Evolutionary conservation across 441 rosid species (phyloP).

Genomic region (Breynia disticha): DNA sequence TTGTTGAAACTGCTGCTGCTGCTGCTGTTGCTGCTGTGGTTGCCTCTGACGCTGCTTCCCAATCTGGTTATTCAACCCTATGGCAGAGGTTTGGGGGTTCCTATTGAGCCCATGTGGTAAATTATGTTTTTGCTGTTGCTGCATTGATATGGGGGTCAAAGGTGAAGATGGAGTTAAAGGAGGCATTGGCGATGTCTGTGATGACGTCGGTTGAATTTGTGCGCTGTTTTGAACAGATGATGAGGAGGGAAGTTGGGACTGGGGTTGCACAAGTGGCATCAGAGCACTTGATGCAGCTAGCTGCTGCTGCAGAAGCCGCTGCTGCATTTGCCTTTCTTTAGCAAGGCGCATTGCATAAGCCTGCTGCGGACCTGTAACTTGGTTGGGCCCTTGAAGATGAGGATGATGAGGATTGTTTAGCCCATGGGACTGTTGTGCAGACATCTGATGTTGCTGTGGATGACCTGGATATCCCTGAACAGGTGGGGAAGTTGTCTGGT

Average conservation of each 20-base stretch:
- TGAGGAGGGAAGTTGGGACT: constrained; percentile 58
- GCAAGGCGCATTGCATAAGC: constrained; percentile 55
- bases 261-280: constrained; percentile 58
- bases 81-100: constrained; percentile 47
- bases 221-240: constrained; percentile 59
- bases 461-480: constrained; percentile 65
- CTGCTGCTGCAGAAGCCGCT: constrained; percentile 66
- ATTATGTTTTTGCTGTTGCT: constrained; percentile 50
- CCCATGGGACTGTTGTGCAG: constrained; percentile 60
- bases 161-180: constrained; percentile 50
- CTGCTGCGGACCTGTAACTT: constrained; percentile 53
- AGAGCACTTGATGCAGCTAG: constrained; percentile 47
- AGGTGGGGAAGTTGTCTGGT: constrained; percentile 58
- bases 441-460: constrained; percentile 63
- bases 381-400: constrained; percentile 64
- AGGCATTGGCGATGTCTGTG: constrained; percentile 49
- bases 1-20: constrained; percentile 76
- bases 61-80: constrained; percentile 61
- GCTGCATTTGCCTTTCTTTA: constrained; percentile 77
- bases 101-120: constrained; percentile 48
- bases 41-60: constrained; percentile 84
- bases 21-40: constrained; percentile 77
- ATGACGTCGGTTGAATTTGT: constrained; percentile 51
- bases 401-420: constrained; percentile 50
- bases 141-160: constrained; percentile 45